Conservation (phyloP, 2,329 filamentous ascomycete genomes). For the Leptographium galeiforme region DNA sequence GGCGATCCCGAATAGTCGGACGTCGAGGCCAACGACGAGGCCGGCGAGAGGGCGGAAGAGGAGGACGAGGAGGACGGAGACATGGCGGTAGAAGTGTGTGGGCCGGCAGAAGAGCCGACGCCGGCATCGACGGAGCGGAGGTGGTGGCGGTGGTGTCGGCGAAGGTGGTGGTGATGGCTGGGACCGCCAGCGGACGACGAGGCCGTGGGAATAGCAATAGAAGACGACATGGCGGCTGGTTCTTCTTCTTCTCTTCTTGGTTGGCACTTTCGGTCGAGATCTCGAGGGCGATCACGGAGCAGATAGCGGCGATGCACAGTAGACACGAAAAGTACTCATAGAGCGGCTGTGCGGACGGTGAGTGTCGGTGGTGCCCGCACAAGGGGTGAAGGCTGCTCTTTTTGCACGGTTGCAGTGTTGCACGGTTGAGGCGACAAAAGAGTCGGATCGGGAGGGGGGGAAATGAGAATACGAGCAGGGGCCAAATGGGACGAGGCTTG, state of each 20-base stretch:
- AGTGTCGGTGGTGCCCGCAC: neutral
- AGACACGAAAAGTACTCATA: neutral
- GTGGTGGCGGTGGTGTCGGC: conserved; percentile 2
- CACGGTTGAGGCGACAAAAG: no score
- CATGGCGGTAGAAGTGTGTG: conserved; percentile 5
- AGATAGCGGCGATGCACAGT: neutral
- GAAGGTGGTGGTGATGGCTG: neutral
- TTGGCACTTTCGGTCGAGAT: neutral
- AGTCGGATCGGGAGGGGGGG: neutral
- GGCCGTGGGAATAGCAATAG: conserved; percentile 51
- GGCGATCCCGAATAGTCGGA: conserved; percentile 37
- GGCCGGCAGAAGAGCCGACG: neutral
- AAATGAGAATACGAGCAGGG: neutral
- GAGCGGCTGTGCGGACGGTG: neutral
- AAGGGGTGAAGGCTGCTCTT: neutral
- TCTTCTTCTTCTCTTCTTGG: conserved; percentile 1
- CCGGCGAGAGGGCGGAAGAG: conserved; percentile 1
- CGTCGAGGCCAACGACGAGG: conserved; percentile 27
- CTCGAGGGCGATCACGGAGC: neutral
- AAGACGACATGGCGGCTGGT: conserved; percentile 44
- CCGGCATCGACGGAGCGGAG: neutral
- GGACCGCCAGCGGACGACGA: conserved; percentile 3
- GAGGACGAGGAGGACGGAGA: conserved; percentile 6
- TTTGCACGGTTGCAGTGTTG: no score
- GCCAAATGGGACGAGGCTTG: neutral